These are phyloP conservation scores for Pichia heedii DNA, from an alignment of 805 yeast species.

Conservation along the genomic window DNA sequence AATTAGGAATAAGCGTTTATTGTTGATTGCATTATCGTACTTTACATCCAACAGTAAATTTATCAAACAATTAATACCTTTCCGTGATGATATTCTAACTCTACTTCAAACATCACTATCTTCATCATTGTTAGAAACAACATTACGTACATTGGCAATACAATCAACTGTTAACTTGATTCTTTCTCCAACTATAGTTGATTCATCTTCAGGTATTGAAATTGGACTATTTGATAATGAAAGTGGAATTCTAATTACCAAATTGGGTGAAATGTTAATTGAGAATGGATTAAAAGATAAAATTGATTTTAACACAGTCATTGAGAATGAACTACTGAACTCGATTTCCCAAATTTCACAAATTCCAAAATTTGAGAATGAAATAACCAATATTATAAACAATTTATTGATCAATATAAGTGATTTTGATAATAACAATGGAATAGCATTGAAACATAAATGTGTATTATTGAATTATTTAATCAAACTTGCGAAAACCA, in stretches of 20 bases:
- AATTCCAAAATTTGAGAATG: constrained; percentile 3
- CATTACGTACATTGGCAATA: constrained; percentile 57
- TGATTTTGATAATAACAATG: background rate
- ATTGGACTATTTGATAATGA: constrained; percentile 31
- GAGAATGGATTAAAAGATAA: constrained; percentile 1
- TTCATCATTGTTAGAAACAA: constrained; percentile 58
- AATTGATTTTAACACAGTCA: constrained; percentile 4
- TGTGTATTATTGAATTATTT: constrained; percentile 4
- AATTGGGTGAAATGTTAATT: constrained; percentile 5
- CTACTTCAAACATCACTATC: constrained; percentile 62
- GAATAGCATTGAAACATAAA: background rate
- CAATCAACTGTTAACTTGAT: constrained; percentile 54
- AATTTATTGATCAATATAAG: background rate
- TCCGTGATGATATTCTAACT: constrained; percentile 61
- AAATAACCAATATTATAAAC: constrained; percentile 2
- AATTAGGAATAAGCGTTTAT: constrained; percentile 6
- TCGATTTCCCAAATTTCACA: constrained; percentile 7
- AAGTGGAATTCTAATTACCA: constrained; percentile 28
- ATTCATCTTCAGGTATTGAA: constrained; percentile 1
- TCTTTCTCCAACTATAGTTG: constrained; percentile 26
- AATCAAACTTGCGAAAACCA: constrained; percentile 4
- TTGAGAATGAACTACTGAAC: constrained; percentile 6
- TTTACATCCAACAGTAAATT: constrained; percentile 5
- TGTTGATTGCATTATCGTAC: constrained; percentile 10
- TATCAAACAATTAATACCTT: constrained; percentile 26